phyloP scores from a whole-genome alignment of 768 basidiomycete genomes.

The Termitomyces sp. region DNA sequence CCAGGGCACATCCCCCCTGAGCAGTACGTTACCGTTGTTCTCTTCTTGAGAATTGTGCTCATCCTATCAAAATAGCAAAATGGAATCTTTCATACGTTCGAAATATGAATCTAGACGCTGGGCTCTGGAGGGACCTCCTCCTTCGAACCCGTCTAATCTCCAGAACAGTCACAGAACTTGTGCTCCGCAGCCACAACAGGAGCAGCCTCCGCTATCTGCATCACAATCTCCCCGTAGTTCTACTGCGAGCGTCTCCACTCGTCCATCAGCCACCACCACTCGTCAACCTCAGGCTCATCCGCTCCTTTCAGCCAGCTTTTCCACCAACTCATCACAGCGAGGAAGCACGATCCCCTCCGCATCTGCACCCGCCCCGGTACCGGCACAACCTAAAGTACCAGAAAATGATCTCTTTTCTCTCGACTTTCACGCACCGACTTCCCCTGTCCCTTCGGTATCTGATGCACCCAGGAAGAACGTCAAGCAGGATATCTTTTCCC shows the following conservation, averaged over 20 bases:
- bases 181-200: constrained; percentile 15
- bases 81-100: constrained; percentile 95
- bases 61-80: constrained; percentile 59
- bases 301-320: constrained; percentile 44
- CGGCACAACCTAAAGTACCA: constrained; percentile 27
- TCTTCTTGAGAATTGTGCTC: not conserved
- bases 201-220: constrained; percentile 18
- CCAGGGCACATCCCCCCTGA: constrained; percentile 89
- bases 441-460: constrained; percentile 22
- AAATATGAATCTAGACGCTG: constrained; percentile 94
- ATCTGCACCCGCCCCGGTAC: constrained; percentile 26
- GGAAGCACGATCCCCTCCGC: constrained; percentile 15
- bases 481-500: constrained; percentile 82
- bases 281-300: constrained; percentile 53
- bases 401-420: constrained; percentile 77
- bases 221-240: constrained; percentile 24
- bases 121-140: constrained; percentile 89
- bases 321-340: constrained; percentile 12
- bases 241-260: constrained; percentile 18
- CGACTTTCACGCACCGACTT: constrained; percentile 70
- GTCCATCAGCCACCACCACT: constrained; percentile 23
- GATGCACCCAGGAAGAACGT: constrained; percentile 59
- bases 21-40: constrained; percentile 58
- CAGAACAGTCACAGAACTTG: constrained; percentile 39
- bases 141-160: constrained; percentile 75